Evolutionary conservation across 2,329 filamentous ascomycete species (phyloP).

Genomic region (Gnomoniopsis sp.): DNA sequence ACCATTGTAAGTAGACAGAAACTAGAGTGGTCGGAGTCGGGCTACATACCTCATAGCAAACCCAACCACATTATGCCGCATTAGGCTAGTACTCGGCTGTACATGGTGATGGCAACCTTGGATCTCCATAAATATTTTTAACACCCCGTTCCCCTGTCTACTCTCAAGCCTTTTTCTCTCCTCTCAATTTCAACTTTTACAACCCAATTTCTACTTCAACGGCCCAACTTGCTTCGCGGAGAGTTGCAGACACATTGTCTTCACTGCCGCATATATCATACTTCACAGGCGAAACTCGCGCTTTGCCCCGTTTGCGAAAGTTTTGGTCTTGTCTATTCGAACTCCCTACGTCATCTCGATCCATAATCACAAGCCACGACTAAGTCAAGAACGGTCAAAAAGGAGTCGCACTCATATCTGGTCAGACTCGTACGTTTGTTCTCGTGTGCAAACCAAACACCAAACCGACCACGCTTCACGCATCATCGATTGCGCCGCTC

Average conservation of each 20-base stretch:
- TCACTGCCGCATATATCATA: no score
- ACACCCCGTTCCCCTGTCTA: not conserved
- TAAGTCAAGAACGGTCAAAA: not conserved
- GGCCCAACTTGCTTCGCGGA: no score
- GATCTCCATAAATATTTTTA: not conserved
- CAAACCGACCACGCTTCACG: not conserved
- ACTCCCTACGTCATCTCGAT: constrained; percentile 15
- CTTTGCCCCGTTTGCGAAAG: not conserved
- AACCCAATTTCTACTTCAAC: not conserved
- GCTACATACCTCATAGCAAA: no score
- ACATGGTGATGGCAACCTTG: not conserved
- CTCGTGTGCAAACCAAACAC: not conserved
- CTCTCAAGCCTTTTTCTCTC: not conserved
- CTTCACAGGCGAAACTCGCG: not conserved
- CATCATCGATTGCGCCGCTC: not conserved
- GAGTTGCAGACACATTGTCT: no score
- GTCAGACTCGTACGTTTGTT: not conserved
- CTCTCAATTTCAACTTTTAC: not conserved
- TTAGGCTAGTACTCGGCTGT: not conserved
- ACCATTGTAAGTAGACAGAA: no score
- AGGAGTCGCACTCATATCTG: no score
- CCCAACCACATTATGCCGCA: no score
- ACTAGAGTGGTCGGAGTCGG: no score
- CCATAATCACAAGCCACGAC: not conserved
- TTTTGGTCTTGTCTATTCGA: not conserved